These are phyloP conservation scores for Diplodia seriata DNA, from an alignment of 2,329 filamentous ascomycete species.

Conservation along the genomic window DNA sequence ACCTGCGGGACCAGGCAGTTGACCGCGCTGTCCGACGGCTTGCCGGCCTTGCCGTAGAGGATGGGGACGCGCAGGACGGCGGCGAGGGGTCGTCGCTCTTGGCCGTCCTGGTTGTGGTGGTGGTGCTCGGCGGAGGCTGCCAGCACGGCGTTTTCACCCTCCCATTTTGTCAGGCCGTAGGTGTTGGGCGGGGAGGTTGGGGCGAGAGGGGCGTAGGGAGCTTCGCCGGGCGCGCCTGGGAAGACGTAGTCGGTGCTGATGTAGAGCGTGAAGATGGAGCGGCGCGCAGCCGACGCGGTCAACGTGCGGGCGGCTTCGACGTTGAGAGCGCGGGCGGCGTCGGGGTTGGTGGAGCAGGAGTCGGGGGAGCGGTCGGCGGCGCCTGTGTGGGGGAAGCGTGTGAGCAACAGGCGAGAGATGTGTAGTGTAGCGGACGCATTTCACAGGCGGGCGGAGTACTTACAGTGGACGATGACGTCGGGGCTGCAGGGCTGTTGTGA, in stretches of 20 bases:
- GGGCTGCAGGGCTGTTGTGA: conserved; percentile 59
- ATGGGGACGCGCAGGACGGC: conserved; percentile 82
- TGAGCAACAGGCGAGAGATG: not conserved
- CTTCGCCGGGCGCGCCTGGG: conserved; percentile 75
- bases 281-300: conserved; percentile 68
- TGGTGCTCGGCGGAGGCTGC: conserved; percentile 55
- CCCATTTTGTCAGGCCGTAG: conserved; percentile 76
- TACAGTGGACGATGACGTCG: conserved; percentile 81
- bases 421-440: too few relatives aligned
- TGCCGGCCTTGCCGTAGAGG: conserved; percentile 78
- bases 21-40: conserved; percentile 77
- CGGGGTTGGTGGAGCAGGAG: conserved; percentile 80
- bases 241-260: conserved; percentile 87
- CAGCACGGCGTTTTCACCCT: conserved; percentile 75
- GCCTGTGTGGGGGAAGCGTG: conserved; percentile 55
- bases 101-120: conserved; percentile 45
- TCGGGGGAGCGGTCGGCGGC: conserved; percentile 90
- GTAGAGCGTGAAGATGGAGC: conserved; percentile 72
- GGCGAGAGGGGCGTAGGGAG: conserved; percentile 75
- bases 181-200: conserved; percentile 75
- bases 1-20: conserved; percentile 81
- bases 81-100: conserved; percentile 62
- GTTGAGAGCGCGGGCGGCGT: conserved; percentile 76
- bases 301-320: conserved; percentile 72
- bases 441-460: too few relatives aligned